These are phyloP conservation scores for Aspergillus sp. DNA, from an alignment of 2,329 filamentous ascomycete species.

Conservation along the genomic window DNA sequence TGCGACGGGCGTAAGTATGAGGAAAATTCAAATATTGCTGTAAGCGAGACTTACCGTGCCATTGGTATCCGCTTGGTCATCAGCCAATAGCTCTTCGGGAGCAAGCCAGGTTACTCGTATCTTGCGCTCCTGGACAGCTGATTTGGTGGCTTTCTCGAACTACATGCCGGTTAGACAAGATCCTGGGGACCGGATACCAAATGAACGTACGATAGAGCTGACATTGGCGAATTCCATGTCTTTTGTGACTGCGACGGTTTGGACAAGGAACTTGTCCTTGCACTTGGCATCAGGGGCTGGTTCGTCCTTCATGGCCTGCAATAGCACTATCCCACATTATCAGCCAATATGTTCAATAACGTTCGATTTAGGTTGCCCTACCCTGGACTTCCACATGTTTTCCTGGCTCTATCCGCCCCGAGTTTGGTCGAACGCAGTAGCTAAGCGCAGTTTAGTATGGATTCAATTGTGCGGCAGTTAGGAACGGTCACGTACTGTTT, in stretches of 20 bases:
- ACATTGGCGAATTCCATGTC: constrained; percentile 84
- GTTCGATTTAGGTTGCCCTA: constrained; percentile 36
- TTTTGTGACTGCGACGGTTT: constrained; percentile 79
- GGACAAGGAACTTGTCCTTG: constrained; percentile 96
- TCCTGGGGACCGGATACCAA: not conserved
- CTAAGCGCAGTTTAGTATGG: constrained; percentile 49
- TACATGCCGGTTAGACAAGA: constrained; percentile 36
- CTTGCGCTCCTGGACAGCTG: constrained; percentile 84
- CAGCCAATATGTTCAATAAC: constrained; percentile 13
- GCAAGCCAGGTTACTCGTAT: constrained; percentile 87
- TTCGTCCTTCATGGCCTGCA: constrained; percentile 97
- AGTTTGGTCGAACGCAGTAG: constrained; percentile 97
- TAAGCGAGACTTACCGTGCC: constrained; percentile 33
- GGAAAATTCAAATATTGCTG: not conserved
- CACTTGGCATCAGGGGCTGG: constrained; percentile 83
- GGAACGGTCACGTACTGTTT: constrained; percentile 74
- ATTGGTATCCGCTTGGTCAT: constrained; percentile 30
- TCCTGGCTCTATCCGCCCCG: constrained; percentile 88
- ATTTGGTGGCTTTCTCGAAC: constrained; percentile 77
- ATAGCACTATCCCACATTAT: constrained; percentile 64
- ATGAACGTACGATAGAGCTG: constrained; percentile 68
- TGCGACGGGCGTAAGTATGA: constrained; percentile 9
- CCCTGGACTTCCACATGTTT: constrained; percentile 89
- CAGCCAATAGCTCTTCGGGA: constrained; percentile 50
- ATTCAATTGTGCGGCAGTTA: constrained; percentile 1